These are phyloP conservation scores for Citrus sinensis DNA, from an alignment of 345 rosid genomes.

Conservation along the genomic window DVS_A1.0 CM039167.1:10984501-10985000, in stretches of 20 bases:
- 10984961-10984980: neutral
- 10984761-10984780: conserved; percentile 42
- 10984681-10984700: neutral
- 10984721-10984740: conserved; percentile 27
- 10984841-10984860: conserved; percentile 45
- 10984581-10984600: neutral
- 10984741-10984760: conserved; percentile 43
- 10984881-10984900: conserved; percentile 41
- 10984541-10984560: neutral
- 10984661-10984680: neutral
- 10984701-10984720: neutral
- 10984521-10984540: too few species aligned
- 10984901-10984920: conserved; percentile 36
- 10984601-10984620: neutral
- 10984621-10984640: neutral
- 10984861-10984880: conserved; percentile 15
- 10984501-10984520: too few species aligned
- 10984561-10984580: neutral
- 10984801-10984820: conserved; percentile 30
- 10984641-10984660: neutral
- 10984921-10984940: neutral
- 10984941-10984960: neutral
- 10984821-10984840: conserved; percentile 41
- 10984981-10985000: conserved; percentile 5
- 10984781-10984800: conserved; percentile 41